Conservation (phyloP, 805 yeast species). For the Schizosaccharomyces japonicus region DNA sequence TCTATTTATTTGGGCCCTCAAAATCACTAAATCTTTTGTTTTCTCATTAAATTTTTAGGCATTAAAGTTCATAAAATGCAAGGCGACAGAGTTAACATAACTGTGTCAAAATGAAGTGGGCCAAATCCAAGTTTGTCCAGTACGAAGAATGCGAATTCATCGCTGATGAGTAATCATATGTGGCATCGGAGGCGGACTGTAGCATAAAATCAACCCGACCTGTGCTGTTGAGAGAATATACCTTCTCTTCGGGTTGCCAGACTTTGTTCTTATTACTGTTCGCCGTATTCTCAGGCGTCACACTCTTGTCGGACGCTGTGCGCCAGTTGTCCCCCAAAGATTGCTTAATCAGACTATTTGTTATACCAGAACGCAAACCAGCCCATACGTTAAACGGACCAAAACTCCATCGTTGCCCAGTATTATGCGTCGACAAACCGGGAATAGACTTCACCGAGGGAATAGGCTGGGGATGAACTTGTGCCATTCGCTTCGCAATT, state of each 20-base stretch:
- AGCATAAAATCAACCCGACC: conserved; percentile 68
- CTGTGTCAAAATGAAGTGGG: conserved; percentile 51
- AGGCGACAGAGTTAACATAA: conserved; percentile 13
- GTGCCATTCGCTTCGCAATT: conserved; percentile 25
- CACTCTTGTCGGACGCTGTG: conserved; percentile 9
- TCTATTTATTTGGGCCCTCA: no score
- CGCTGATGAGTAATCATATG: conserved; percentile 26
- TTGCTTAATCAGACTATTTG: conserved; percentile 9
- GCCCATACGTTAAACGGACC: conserved; percentile 11
- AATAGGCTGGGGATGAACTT: conserved; percentile 30
- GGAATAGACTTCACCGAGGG: conserved; percentile 26
- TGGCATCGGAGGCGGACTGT: conserved; percentile 42
- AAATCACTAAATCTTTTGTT: no score
- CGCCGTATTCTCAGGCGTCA: conserved; percentile 8
- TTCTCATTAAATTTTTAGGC: no score
- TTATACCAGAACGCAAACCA: conserved; percentile 10
- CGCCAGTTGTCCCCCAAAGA: conserved; percentile 12
- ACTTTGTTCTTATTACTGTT: conserved; percentile 7
- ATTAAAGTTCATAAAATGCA: no score
- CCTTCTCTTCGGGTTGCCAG: conserved; percentile 13
- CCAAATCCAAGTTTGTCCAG: conserved; percentile 66
- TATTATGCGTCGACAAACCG: conserved; percentile 15
- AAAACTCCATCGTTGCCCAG: conserved; percentile 11
- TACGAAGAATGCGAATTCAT: conserved; percentile 71
- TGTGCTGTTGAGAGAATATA: conserved; percentile 33